Evolutionary conservation across 2,329 filamentous ascomycete genomes (phyloP), one percentile per base, ranked within the genome.

Genomic region (Neofusicoccum kwambonambiense): DNA sequence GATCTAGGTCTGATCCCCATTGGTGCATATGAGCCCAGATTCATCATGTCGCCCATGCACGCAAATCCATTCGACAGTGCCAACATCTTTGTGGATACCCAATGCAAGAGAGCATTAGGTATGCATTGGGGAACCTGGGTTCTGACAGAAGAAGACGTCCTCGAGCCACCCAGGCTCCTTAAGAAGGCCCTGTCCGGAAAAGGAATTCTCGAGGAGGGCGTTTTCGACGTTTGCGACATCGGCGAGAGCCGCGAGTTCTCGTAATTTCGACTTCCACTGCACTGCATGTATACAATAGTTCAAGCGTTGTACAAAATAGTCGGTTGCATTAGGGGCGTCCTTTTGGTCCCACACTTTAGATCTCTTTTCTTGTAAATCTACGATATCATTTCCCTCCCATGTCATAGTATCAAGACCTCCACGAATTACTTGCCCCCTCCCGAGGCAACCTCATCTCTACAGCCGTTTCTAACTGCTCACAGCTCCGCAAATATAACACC

Each of bases 51-150:
- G 52, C 81, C 87, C 19, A 89, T 96, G 84, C 94, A 98, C 75
- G 90, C 91, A 7, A 91, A 96, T 74, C 94, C 94, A 0, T 89
- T 87, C 69, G 94, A 98, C 74, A 86, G 89, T 0, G 93, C 97
- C 42, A 92, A 95, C 71, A 97, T 98, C 70, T 97, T 97, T 77
- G 77, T 82, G 6, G 93, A 97, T 71, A 96, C 92, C 0, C 85
- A 84, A 69, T 97, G 93, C 80, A 83, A 86, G 71, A 82, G 80
- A 17, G 93, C 93, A 22, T 83, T 97, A 80, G 93, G 87, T 1
- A 97, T 97, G 70, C 94, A 97, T 74, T 97, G 93, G 93, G 93
- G 93, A 2, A 83, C 81, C 6, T 97, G 93, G 92, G 89, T 91
- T 0, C 78, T 97, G 70, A 97, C 93, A 0, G 83, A 87, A 66